Base-by-base conservation (phyloP, 306 rosid species). In the Fragaria iinumae region DNA sequence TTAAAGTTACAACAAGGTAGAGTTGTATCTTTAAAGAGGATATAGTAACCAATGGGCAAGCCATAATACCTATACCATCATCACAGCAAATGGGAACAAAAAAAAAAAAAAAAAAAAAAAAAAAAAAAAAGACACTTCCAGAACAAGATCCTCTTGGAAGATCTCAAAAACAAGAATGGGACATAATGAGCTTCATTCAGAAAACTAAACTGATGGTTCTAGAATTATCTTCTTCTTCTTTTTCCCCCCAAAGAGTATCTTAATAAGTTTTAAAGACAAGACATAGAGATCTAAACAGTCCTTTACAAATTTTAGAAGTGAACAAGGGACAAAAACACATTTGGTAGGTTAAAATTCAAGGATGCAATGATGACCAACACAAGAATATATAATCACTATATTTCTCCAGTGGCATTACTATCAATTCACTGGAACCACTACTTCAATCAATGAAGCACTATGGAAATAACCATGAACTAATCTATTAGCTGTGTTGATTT, bases 361-460 rank as follows among this genome's bases (percentile, higher is more conserved):
- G 3, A 73, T n/a, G 48, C 39, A 65, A 63, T 66, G 53, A 74
- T 16, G 79, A 3, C n/a, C 65, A 56, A 43, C 66, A 52, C 34
- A 45, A 55, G 38, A 67, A 10, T 32, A 32, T 44, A 21, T n/a
- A 29, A 44, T 67, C 41, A 11, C 17, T 48, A 25, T 16, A 64
- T 25, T 38, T 72, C 67, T 39, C 55, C 41, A n/a, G 73, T 49
- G 44, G 21, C 18, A 52, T 64, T 25, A 17, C 27, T 57, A 39
- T n/a, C 27, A 55, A 32, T 39, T 73, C 48, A 49, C 34, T 23
- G 14, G 17, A 32, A 39, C n/a, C 62, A 21, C 34, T 29, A 52
- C 11, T 67, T 25, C 41, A 53, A 67, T 5, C 43, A 25, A 59
- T 44, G 47, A 56, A 73, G 34, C 27, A 32, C 47, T 2, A 25